These are phyloP conservation scores for Porphyrellus cyaneotinctus DNA, from an alignment of 768 basidiomycete species.

Conservation along the genomic window DNA sequence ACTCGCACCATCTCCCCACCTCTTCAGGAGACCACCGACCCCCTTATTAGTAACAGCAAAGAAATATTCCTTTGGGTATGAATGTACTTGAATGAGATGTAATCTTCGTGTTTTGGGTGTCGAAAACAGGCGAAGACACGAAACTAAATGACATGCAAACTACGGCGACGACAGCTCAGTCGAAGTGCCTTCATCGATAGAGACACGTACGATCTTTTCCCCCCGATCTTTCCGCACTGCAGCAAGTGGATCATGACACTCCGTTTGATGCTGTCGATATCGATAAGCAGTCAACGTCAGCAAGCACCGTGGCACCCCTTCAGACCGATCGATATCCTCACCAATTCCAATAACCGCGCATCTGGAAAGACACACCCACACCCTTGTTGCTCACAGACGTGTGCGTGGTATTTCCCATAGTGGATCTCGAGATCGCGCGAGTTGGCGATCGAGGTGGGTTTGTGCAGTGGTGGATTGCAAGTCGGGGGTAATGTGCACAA, in stretches of 20 bases:
- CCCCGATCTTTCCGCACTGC: conserved; percentile 71
- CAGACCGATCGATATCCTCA: conserved; percentile 37
- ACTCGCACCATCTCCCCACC: conserved; percentile 83
- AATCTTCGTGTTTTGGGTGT: conserved; percentile 74
- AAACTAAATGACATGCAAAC: conserved; percentile 77
- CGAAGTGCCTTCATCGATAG: conserved; percentile 14
- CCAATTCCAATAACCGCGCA: conserved; percentile 70
- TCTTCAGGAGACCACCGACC: conserved; percentile 70
- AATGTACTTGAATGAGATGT: conserved; percentile 79
- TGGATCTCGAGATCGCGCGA: conserved; percentile 75
- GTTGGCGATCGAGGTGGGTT: conserved; percentile 59
- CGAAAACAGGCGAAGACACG: conserved; percentile 56
- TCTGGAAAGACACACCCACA: conserved; percentile 88
- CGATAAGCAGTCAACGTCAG: conserved; percentile 2
- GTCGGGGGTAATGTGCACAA: conserved; percentile 81
- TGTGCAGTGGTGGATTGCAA: conserved; percentile 54
- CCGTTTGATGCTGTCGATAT: conserved; percentile 64
- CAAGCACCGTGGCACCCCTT: not conserved
- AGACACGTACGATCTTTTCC: conserved; percentile 67
- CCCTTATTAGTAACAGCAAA: conserved; percentile 92
- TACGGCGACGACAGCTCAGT: conserved; percentile 18
- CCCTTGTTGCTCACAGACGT: conserved; percentile 65
- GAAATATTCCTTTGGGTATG: conserved; percentile 86
- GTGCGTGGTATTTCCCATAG: conserved; percentile 80
- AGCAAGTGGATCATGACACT: conserved; percentile 87